Evolutionary conservation across 2,329 filamentous ascomycete species (phyloP).

Genomic region (Chaetothyriales sp.): DNA sequence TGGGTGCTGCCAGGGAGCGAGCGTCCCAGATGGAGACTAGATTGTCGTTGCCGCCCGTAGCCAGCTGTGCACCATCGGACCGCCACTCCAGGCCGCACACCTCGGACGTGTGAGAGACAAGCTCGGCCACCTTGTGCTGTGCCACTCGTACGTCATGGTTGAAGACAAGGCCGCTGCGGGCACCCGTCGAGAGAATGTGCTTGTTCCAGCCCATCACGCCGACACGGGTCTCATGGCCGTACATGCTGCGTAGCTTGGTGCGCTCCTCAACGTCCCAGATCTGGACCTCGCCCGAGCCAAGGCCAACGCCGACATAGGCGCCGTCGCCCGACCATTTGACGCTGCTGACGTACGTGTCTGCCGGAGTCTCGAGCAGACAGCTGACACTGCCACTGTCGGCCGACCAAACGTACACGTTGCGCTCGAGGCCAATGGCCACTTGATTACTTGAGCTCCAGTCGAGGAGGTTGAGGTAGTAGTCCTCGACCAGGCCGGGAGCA

Average conservation of each 20-base stretch:
- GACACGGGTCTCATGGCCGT: constrained; percentile 89
- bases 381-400: constrained; percentile 82
- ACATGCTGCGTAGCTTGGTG: constrained; percentile 95
- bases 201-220: constrained; percentile 99
- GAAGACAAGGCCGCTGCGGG: constrained; percentile 73
- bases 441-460: constrained; percentile 98
- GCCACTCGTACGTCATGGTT: constrained; percentile 98
- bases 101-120: constrained; percentile 92
- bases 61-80: constrained; percentile 87
- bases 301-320: constrained; percentile 87
- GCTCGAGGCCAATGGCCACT: constrained; percentile 92
- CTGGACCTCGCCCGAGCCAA: constrained; percentile 91
- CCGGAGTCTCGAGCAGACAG: constrained; percentile 71
- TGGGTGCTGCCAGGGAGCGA: constrained; percentile 78
- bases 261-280: constrained; percentile 68
- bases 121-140: constrained; percentile 94
- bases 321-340: constrained; percentile 98
- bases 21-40: constrained; percentile 98
- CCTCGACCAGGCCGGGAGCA: constrained; percentile 87
- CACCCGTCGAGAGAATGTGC: constrained; percentile 88
- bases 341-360: constrained; percentile 92
- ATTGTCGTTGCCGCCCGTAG: constrained; percentile 97
- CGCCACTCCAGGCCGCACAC: constrained; percentile 98
- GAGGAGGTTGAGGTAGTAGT: constrained; percentile 97
- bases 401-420: constrained; percentile 96